phyloP scores from a whole-genome alignment of 371 early-diverging fungal genomes.

The Mortierella sp. region DNA sequence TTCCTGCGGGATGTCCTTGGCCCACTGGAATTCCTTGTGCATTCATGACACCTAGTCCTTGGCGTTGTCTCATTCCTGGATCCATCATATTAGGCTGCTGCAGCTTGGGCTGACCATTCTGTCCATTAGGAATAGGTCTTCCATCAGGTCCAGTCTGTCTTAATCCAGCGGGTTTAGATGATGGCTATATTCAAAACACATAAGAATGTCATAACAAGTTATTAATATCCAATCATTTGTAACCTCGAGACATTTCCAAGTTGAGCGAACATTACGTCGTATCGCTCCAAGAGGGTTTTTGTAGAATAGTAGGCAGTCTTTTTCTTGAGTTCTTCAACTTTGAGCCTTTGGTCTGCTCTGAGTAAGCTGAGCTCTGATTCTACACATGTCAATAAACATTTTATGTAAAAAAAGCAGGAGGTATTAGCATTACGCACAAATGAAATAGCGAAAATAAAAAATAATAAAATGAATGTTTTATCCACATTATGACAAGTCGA shows the following conservation, averaged over 20 bases:
- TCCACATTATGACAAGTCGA: too few species aligned
- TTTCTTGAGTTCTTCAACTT: constrained; percentile 75
- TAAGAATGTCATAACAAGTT: background rate
- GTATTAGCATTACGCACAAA: background rate
- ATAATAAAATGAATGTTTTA: too few species aligned
- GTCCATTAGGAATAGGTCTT: constrained; percentile 11
- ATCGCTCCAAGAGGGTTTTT: constrained; percentile 91
- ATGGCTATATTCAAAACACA: background rate
- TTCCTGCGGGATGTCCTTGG: constrained; percentile 31
- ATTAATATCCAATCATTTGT: background rate
- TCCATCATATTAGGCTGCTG: constrained; percentile 48
- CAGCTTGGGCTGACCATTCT: constrained; percentile 42
- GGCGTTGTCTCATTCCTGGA: constrained; percentile 51
- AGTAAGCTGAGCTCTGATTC: constrained; percentile 40
- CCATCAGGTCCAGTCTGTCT: constrained; percentile 29
- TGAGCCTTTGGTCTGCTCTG: constrained; percentile 58
- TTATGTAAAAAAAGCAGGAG: constrained; percentile 7
- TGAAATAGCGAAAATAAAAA: constrained; percentile 5
- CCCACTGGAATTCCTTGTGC: constrained; percentile 26
- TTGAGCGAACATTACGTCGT: constrained; percentile 64
- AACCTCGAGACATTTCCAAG: background rate
- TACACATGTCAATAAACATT: constrained; percentile 2
- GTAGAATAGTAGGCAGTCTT: constrained; percentile 84
- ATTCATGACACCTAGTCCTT: constrained; percentile 40
- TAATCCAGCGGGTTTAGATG: constrained; percentile 22